Percentiles rank a stretch among this genome's conserved stretches.
Conservation (phyloP, 371 early-diverging fungal genomes). For the Lichtheimia ornata region DNA sequence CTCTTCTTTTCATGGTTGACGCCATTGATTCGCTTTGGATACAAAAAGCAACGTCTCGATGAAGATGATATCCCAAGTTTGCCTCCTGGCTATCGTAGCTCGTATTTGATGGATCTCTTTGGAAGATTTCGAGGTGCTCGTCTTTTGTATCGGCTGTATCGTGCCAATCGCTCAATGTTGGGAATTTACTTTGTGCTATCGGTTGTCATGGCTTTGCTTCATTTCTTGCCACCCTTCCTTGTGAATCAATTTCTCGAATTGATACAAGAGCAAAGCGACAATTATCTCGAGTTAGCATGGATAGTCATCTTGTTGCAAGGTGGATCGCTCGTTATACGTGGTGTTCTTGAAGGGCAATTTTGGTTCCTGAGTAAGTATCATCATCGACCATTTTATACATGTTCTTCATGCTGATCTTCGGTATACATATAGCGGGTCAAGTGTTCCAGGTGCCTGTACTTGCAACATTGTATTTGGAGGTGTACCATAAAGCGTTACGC, state of each 20-base stretch:
- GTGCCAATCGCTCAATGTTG: conserved; percentile 21
- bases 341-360: conserved; percentile 7
- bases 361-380: conserved; percentile 1
- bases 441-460: conserved; percentile 45
- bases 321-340: conserved; percentile 32
- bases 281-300: conserved; percentile 24
- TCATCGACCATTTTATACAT: not conserved
- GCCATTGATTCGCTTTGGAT: conserved; percentile 29
- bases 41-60: conserved; percentile 26
- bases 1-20: conserved; percentile 19
- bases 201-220: conserved; percentile 21
- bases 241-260: conserved; percentile 35
- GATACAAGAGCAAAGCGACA: conserved; percentile 27
- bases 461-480: conserved; percentile 52
- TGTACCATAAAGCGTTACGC: conserved; percentile 58
- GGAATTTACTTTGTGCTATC: conserved; percentile 24
- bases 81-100: conserved; percentile 28
- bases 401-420: not conserved
- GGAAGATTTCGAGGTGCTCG: conserved; percentile 20
- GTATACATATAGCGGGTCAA: conserved; percentile 18
- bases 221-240: conserved; percentile 42
- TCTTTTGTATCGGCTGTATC: conserved; percentile 26
- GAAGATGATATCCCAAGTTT: conserved; percentile 39
- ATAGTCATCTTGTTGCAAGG: conserved; percentile 47
- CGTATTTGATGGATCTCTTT: conserved; percentile 30